Base-by-base conservation (phyloP, 495 filamentous ascomycete species). In the Penicillium coffeae region DNA sequence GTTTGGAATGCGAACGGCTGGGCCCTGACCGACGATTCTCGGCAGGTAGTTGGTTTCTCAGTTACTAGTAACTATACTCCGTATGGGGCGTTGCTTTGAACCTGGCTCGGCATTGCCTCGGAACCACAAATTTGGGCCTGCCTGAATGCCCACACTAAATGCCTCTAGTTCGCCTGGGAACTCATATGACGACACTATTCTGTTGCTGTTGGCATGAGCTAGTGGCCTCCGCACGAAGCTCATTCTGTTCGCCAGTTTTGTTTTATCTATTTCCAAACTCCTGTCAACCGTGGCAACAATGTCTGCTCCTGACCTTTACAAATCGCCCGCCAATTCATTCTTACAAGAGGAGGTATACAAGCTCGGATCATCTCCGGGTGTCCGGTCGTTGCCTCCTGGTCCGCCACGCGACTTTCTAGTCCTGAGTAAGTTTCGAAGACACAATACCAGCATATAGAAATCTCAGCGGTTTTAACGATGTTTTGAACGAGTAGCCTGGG, bases 261-360 rank as follows among this genome's bases (percentile, higher is more conserved):
- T 3, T 6, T 30, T 8, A n/a, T 32, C 15, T 13, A 42, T 12
- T 6, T 18, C 33, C 21, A 22, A 19, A 30, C 19, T 13, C 8
- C 32, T 22, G n/a, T n/a, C 8, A 37, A 8, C 38, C 33, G 16
- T 9, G n/a, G n/a, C 37, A 16, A 22, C n/a, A 7, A 51, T 51
- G 48, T 13, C 48, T 18, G 48, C 34, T 1, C 9, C 19, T 15
- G 39, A 54, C 3, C 2, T n/a, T 6, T 49, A 30, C 39, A 58
- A 22, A 8, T 53, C 58, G 1, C 20, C 58, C 2, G 58, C 58
- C 32, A 34, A 32, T 16, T 1, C 32, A 22, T 68, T 68, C 39
- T 60, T 68, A 38, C 48, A 63, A 42, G 46, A 56, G 36, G 62
- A 68, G 50, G 60, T 68, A 21, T 65, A 54, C 27, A 47, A 54